A percentile compares a stretch with the other conserved stretches of the same genome.
Conservation (phyloP, 1,139 yeast species). For the Taphrina communis region DNA sequence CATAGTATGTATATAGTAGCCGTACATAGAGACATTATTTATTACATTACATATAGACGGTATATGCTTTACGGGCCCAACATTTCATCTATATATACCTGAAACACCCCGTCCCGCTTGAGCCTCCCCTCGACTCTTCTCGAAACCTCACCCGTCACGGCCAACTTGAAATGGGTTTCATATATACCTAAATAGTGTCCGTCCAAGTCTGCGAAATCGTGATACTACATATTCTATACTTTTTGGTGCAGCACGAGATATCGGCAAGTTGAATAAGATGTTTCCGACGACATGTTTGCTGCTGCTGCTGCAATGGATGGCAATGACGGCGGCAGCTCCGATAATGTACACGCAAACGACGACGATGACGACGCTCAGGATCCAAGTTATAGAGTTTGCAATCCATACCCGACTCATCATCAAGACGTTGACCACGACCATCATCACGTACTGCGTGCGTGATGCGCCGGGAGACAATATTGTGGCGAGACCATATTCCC, state of each 20-base stretch:
- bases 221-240: too few relatives aligned
- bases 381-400: conserved; percentile 22
- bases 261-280: too few relatives aligned
- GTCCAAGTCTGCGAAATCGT: too few relatives aligned
- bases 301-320: too few relatives aligned
- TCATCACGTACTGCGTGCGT: background rate
- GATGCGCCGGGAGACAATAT: too few relatives aligned
- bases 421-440: conserved; percentile 10
- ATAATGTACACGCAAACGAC: conserved; percentile 13
- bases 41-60: too few relatives aligned
- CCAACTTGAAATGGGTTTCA: too few relatives aligned
- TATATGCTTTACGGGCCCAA: background rate
- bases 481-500: background rate
- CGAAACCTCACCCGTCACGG: background rate
- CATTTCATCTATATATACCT: background rate
- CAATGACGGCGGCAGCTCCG: background rate
- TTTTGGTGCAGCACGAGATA: too few relatives aligned
- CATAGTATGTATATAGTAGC: background rate
- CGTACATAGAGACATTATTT: conserved; percentile 1
- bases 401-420: conserved; percentile 20
- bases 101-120: conserved; percentile 1
- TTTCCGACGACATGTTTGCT: too few relatives aligned
- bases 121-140: background rate
- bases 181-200: too few relatives aligned
- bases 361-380: background rate